Base-by-base conservation (phyloP, 768 basidiomycete genomes). In the Trametes meyenii region DNA sequence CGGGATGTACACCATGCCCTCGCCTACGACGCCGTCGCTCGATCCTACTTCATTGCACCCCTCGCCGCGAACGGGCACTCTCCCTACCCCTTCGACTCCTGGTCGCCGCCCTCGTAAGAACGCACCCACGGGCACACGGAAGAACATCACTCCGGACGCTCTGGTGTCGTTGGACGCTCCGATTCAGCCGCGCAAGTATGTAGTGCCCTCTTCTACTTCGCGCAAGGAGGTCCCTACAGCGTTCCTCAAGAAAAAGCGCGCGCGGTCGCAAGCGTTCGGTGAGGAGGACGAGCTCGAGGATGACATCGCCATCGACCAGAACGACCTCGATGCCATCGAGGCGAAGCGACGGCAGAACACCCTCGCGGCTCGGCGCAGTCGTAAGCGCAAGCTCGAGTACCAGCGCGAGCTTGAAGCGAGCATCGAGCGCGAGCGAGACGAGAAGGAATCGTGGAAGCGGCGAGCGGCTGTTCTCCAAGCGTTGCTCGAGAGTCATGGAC, bases 311-410 rank as follows among this genome's bases (percentile, higher is more conserved):
- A 71, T 77, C 21, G 72, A 71, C 2, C 74, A 80, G 2, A 79
- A 82, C 0, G 85, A 85, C 67, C 76, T 85, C 67, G 84, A 88
- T 70, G 86, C 87, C 66, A 90, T 90, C 64, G 88, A 86, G 67
- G 82, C 81, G 44, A 94, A 94, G 78, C 84, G 94, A 33, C 81
- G 87, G 10, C 86, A 88, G 75, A 96, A 96, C 67, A 94, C 94
- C 2, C 74, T 94, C 5, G 93, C 94, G 0, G 94, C 94, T 6
- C 84, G 94, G 2, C 83, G 89, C 33, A 89, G 86, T 69, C 82
- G 94, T 19, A 83, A 83, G 77, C 82, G 90, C 59, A 94, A 92
- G 78, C 73, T 86, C 42, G 81, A 84, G 70, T 84, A 93, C 64
- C 81, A 88, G 66, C 79, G 83, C 55, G 79, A 83, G 58, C 76